Base-by-base conservation (phyloP, 1,139 yeast species). In the Wickerhamomyces sp. region DNA sequence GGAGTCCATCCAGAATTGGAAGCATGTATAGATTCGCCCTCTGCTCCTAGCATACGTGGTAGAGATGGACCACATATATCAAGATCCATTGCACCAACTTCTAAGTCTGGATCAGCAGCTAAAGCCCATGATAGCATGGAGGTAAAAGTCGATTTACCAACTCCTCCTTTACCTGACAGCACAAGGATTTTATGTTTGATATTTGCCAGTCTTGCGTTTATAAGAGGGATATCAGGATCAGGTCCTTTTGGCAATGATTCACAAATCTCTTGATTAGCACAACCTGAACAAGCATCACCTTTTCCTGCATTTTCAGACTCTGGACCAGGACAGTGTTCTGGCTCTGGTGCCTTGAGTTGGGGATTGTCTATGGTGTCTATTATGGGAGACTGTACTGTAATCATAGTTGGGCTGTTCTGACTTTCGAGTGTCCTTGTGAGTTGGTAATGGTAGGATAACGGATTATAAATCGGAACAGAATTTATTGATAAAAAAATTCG, bases 241-340 rank as follows among this genome's bases (percentile, higher is more conserved):
- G 98, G 98, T 0, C 97, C 98, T 60, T 85, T 84, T 3, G 97
- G 96, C 13, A 86, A 68, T 6, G 94, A 78, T 43, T 91, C 83
- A 67, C 99, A 94, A 6, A 91, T 86, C 44, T 76, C 80, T 66
- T 93, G 91, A 65, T 94, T 93, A 15, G 98, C 95, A 69, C 99
- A 94, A 14, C 97, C 97, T 14, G 71, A 75, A 64, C 99, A 94
- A 13, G 98, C 96, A 60, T 88, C 96, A 2, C 89, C 93, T 59
- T 84, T 80, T 9, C 99, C 99, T 2, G 99, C 99, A 45, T 71
- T 68, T 54, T 89, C 96, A 2, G 95, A 86, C 61, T 91, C 96
- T 1, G 98, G 96, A 0, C 99, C 99, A 0, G 99, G 99, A 70
- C 99, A 93, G 66, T 93, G 98, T 60, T 90, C 97, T 2, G 97